Conservation (phyloP, 495 filamentous ascomycete species). For the Pseudevernia furfuracea region DNA sequence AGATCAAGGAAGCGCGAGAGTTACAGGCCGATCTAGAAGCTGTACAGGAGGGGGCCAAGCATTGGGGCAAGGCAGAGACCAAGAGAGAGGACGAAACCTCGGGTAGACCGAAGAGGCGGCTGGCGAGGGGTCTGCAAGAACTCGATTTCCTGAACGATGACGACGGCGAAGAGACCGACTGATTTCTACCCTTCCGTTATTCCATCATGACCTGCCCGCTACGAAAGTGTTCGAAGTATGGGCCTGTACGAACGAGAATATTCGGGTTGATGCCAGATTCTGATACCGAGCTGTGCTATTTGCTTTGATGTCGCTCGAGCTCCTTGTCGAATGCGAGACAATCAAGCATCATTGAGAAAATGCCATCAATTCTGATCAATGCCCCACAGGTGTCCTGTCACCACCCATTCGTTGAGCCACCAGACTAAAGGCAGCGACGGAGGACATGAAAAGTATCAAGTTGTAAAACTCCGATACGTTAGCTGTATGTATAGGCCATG, state of each 20-base stretch:
- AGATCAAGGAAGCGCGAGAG: slow-evolving; percentile 81
- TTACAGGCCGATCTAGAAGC: slow-evolving; percentile 72
- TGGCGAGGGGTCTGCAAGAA: slow-evolving; percentile 40
- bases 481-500: slow-evolving; percentile 13
- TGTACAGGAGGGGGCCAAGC: slow-evolving; percentile 67
- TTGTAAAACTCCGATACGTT: slow-evolving; percentile 75
- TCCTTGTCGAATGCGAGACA: not conserved
- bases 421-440: slow-evolving; percentile 85
- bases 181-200: slow-evolving; percentile 17
- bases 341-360: not conserved
- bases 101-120: slow-evolving; percentile 33
- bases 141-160: slow-evolving; percentile 50
- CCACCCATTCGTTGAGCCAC: slow-evolving; percentile 68
- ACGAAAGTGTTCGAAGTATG: not conserved
- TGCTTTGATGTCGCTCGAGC: not conserved
- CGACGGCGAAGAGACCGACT: slow-evolving; percentile 47
- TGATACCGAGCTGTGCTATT: not conserved
- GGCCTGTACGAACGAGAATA: not conserved
- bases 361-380: slow-evolving; percentile 2
- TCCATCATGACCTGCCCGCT: not conserved
- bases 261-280: not conserved
- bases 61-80: slow-evolving; percentile 58
- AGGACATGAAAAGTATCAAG: slow-evolving; percentile 88
- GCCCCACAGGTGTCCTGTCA: slow-evolving; percentile 30
- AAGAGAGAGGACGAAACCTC: slow-evolving; percentile 39